Evolutionary conservation across 1,284 basidiomycete species (phyloP).

Genomic region (Sanghuangporus baumii): DNA sequence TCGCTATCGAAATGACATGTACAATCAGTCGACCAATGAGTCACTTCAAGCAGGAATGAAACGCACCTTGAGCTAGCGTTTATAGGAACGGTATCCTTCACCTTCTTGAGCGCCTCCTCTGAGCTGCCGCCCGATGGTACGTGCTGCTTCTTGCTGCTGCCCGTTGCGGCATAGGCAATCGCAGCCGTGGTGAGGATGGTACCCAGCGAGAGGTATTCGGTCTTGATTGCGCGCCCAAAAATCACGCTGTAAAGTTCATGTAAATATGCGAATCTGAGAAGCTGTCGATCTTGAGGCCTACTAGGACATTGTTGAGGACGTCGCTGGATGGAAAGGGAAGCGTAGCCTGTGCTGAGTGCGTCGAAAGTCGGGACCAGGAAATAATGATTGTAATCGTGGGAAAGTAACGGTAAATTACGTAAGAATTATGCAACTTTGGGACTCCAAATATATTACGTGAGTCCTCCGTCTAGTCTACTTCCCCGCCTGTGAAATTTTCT

Average conservation of each 20-base stretch:
- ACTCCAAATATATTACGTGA: no score
- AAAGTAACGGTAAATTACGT: not conserved
- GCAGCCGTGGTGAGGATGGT: conserved; percentile 52
- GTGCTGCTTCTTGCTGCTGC: conserved; percentile 43
- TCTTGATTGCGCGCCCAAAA: conserved; percentile 69
- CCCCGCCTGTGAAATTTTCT: no score
- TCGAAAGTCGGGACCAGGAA: not conserved
- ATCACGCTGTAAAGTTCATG: conserved; percentile 44
- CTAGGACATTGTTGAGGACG: conserved; percentile 3
- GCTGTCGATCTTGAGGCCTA: not conserved
- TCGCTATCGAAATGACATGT: conserved; percentile 36
- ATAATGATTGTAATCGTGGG: not conserved
- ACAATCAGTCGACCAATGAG: conserved; percentile 7
- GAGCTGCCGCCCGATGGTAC: conserved; percentile 29
- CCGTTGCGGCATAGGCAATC: conserved; percentile 43
- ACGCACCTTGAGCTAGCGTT: conserved; percentile 62
- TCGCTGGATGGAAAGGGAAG: not conserved
- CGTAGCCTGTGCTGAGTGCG: not conserved
- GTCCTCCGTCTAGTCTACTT: no score
- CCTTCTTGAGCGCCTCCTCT: conserved; percentile 43
- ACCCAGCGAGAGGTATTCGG: conserved; percentile 68
- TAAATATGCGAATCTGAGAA: not conserved
- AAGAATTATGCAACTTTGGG: no score
- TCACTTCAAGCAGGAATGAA: conserved; percentile 9
- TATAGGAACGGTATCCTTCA: conserved; percentile 56